Evolutionary conservation across 2,329 filamentous ascomycete species (phyloP).

Genomic region (Hortaea sp.): DNA sequence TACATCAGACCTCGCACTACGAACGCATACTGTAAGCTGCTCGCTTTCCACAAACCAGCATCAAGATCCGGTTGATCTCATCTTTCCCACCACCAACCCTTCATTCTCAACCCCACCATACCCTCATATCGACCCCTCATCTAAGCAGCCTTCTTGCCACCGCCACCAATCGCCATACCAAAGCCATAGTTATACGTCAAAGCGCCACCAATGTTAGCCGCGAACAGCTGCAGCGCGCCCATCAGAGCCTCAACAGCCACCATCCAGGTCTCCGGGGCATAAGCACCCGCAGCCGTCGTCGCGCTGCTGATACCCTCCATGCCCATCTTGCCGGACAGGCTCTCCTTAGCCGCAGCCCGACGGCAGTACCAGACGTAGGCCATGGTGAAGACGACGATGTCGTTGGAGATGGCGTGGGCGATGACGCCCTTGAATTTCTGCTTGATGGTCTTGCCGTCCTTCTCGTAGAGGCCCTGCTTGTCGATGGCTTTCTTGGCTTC

Average conservation of each 20-base stretch:
- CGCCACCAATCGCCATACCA: conserved; percentile 25
- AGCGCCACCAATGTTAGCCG: conserved; percentile 33
- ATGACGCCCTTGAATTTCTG: conserved; percentile 30
- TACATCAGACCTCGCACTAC: too few species aligned
- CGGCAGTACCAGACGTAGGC: conserved; percentile 34
- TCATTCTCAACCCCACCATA: too few species aligned
- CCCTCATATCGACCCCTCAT: background rate
- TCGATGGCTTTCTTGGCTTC: conserved; percentile 33
- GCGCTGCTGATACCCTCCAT: conserved; percentile 4
- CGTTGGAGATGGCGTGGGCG: conserved; percentile 34
- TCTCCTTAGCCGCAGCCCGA: conserved; percentile 21
- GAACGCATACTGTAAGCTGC: too few species aligned
- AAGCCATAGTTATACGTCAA: conserved; percentile 38
- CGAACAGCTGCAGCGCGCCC: conserved; percentile 27
- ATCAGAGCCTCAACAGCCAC: conserved; percentile 28
- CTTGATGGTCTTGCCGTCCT: conserved; percentile 26
- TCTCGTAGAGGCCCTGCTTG: conserved; percentile 32
- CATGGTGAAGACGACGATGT: conserved; percentile 29
- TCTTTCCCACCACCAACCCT: too few species aligned
- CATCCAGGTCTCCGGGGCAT: conserved; percentile 28
- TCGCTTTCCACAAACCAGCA: too few species aligned
- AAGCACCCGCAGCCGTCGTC: conserved; percentile 17
- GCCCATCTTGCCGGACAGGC: conserved; percentile 19
- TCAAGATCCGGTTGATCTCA: too few species aligned
- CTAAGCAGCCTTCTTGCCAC: conserved; percentile 7